Evolutionary conservation across 495 filamentous ascomycete species (phyloP), one percentile per base, ranked within the genome.

Genomic region (Ascobolus immersus): DNA sequence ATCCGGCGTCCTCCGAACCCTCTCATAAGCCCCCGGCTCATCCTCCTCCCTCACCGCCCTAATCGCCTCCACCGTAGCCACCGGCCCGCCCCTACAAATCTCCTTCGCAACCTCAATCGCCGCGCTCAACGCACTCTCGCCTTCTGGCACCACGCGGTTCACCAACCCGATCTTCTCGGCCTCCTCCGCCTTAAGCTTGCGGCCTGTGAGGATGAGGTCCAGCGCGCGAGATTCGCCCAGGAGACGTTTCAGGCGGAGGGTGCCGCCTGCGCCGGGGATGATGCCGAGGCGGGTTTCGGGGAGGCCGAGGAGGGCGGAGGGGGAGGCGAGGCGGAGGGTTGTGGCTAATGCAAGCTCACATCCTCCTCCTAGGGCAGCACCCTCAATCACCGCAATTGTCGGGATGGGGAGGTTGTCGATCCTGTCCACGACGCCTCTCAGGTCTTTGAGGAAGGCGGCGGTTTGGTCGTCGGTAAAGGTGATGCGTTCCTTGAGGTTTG

Each of bases 271-370:
- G 27, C 86, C 86, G 4, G 86, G 86, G 37, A 94, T 73, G 44
- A 96, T 94, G 15, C 73, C 86, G 1, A 96, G 63, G 0, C 79
- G 57, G 0, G 86, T 93, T 45, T 96, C 86, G 2, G 86, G 86
- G 2, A 96, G 64, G 1, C 67, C 84, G 35, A 96, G 68, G 28
- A 59, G 55, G 15, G 75, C 71, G 26, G 62, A 67, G 9, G 73
- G 71, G 22, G 67, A 60, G 1, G 12, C 28, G 41, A 92, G 68
- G 36, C 86, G 76, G 44, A 96, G 65, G 48, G 78, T 65, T 2
- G 80, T 91, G 42, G 71, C 64, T 9, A 96, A 62, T 2, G 79
- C 82, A 17, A 96, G 64, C 49, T 96, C 86, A 12, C 94, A 65
- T 20, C 86, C 86, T 39, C 86, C 86, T 37, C 86, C 86, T 7